Evolutionary conservation across 2,329 filamentous ascomycete genomes (phyloP).

Genomic region (Aspergillus japonicus): DNA sequence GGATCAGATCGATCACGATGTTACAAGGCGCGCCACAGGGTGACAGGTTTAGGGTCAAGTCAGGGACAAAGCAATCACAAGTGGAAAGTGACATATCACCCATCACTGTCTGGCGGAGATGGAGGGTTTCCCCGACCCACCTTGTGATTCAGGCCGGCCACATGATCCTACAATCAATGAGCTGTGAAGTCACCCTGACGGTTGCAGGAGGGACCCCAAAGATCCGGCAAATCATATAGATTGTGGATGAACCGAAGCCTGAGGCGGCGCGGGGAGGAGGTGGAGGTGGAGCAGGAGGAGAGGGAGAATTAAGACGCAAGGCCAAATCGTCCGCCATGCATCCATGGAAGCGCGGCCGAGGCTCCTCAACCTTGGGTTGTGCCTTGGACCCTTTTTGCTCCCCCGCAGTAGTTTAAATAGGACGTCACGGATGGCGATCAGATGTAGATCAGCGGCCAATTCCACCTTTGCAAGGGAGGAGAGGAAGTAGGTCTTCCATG

Average conservation of each 20-base stretch:
- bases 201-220: neutral
- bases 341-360: neutral
- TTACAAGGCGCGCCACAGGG: neutral
- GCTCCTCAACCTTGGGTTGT: neutral
- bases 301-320: neutral
- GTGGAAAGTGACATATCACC: neutral
- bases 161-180: constrained; percentile 1
- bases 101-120: neutral
- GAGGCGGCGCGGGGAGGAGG: neutral
- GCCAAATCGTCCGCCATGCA: neutral
- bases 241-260: neutral
- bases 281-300: neutral
- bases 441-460: neutral
- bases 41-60: neutral
- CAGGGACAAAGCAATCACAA: neutral
- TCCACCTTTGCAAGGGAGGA: neutral
- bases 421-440: neutral
- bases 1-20: neutral
- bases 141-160: constrained; percentile 3
- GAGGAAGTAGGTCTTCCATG: neutral
- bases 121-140: neutral
- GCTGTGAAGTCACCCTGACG: constrained; percentile 5
- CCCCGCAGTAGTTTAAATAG: neutral
- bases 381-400: neutral
- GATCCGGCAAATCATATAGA: neutral